Conservation (phyloP, 495 filamentous ascomycete genomes). For the Apodospora peruviana region DNA sequence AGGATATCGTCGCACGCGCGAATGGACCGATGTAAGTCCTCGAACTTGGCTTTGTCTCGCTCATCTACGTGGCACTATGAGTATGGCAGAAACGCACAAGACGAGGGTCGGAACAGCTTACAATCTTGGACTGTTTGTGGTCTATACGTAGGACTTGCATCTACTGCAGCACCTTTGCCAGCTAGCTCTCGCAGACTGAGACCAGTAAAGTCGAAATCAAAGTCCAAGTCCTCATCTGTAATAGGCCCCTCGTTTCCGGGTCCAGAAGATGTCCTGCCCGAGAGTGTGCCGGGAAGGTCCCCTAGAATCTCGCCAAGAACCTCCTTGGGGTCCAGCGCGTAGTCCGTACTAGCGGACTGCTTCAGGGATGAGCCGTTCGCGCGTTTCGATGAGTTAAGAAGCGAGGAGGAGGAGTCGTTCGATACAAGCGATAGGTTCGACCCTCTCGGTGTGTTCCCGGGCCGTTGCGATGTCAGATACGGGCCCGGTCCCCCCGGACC, state of each 20-base stretch:
- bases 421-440: slow-evolving; percentile 60
- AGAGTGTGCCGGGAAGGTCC: slow-evolving; percentile 24
- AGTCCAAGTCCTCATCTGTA: slow-evolving; percentile 34
- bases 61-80: slow-evolving; percentile 54
- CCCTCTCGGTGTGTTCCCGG: slow-evolving; percentile 55
- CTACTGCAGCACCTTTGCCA: slow-evolving; percentile 33
- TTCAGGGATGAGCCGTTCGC: slow-evolving; percentile 63
- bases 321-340: slow-evolving; percentile 65
- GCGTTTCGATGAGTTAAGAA: slow-evolving; percentile 54
- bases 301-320: slow-evolving; percentile 70
- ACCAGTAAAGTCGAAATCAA: slow-evolving; percentile 72
- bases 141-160: slow-evolving; percentile 46
- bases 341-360: slow-evolving; percentile 46
- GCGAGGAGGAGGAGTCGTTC: slow-evolving; percentile 67
- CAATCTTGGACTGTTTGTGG: slow-evolving; percentile 74
- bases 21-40: slow-evolving; percentile 88
- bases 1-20: slow-evolving; percentile 88
- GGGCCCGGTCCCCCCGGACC: slow-evolving; percentile 49
- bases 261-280: too few relatives aligned
- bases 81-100: slow-evolving; percentile 20
- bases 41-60: slow-evolving; percentile 78
- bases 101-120: slow-evolving; percentile 30
- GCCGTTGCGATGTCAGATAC: slow-evolving; percentile 47
- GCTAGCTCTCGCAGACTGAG: slow-evolving; percentile 71
- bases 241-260: slow-evolving; percentile 18